Evolutionary conservation across 305 asterid genomes (phyloP), one percentile per base, ranked within the genome.

Genomic region (Fraxinus ornus): DNA sequence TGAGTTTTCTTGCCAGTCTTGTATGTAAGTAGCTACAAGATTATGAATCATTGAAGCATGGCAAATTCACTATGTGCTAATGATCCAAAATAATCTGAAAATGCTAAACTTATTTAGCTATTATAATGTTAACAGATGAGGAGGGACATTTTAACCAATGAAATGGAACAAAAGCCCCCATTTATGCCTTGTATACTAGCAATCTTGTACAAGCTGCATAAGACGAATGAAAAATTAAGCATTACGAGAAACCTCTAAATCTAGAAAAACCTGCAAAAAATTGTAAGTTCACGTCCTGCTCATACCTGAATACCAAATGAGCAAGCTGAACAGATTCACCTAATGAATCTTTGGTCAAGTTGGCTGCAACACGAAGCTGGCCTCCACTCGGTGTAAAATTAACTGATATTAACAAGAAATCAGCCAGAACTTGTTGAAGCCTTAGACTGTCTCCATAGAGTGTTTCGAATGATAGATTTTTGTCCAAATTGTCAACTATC

Each of bases 321-420:
- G 95, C 98, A 36, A 95, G 97, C 88, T 91, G 97, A 85, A 94
- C 89, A 13, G 97, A 91, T 83, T 90, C 89, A 30, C 97, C 97
- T 3, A 93, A 85, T 21, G 91, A 80, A 82, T 95, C 95, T 86
- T 91, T 90, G 2, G 82, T 80, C 83, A 95, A 66, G 22, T 77
- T 83, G 79, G 93, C 96, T 5, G 94, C 86, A 83, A 94, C 77
- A 2, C 86, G 86, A 41, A 95, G 89, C 85, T 88, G 96, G 72
- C 99, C 97, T 41, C 94, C 92, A 33, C 77, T 92, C 0, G 96
- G 96, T 3, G 94, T 91, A 85, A 62, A 89, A 60, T 91, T 88
- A 77, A 94, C 93, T 0, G 95, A 86, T n/a, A 86, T 75, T 22
- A 90, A 87, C 86, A 95, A 83, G 84, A 91, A 94, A 73, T 97